Conservation (phyloP, 495 filamentous ascomycete species). For the Articulospora tetracladia region DNA sequence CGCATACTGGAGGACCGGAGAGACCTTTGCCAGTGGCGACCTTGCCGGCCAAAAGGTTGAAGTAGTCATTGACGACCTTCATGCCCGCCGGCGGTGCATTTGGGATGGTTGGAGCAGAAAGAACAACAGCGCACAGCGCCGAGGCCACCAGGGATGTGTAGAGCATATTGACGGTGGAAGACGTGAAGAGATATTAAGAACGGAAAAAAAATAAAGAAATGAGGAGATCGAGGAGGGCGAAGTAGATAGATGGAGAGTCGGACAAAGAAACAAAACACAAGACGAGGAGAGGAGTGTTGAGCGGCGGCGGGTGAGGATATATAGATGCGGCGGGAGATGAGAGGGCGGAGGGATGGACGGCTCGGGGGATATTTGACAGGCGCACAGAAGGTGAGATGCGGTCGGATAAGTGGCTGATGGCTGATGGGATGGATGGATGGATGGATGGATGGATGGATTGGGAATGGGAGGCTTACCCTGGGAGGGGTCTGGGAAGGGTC, state of each 20-base stretch:
- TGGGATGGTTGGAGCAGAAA: slow-evolving; percentile 42
- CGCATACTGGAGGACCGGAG: slow-evolving; percentile 40
- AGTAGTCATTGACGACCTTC: slow-evolving; percentile 46
- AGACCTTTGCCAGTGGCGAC: slow-evolving; percentile 36
- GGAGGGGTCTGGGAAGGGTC: neutral
- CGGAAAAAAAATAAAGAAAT: slow-evolving; percentile 25
- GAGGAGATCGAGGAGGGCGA: neutral
- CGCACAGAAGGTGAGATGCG: no score
- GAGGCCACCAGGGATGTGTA: slow-evolving; percentile 40
- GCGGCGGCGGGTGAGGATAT: neutral
- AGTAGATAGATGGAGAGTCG: slow-evolving; percentile 5
- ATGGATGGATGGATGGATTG: neutral
- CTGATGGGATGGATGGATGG: neutral
- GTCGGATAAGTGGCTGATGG: no score
- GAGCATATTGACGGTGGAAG: slow-evolving; percentile 35
- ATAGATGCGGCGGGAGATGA: neutral
- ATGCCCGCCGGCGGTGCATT: slow-evolving; percentile 33
- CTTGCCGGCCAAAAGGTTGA: slow-evolving; percentile 47
- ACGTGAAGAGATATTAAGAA: slow-evolving; percentile 21
- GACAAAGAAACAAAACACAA: neutral
- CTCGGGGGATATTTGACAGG: no score
- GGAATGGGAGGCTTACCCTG: neutral
- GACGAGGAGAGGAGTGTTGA: neutral
- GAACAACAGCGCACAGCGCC: slow-evolving; percentile 38
- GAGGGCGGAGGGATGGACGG: neutral